Conservation (phyloP, 2,329 filamentous ascomycete genomes). For the Karstenula rhodostoma region DNA sequence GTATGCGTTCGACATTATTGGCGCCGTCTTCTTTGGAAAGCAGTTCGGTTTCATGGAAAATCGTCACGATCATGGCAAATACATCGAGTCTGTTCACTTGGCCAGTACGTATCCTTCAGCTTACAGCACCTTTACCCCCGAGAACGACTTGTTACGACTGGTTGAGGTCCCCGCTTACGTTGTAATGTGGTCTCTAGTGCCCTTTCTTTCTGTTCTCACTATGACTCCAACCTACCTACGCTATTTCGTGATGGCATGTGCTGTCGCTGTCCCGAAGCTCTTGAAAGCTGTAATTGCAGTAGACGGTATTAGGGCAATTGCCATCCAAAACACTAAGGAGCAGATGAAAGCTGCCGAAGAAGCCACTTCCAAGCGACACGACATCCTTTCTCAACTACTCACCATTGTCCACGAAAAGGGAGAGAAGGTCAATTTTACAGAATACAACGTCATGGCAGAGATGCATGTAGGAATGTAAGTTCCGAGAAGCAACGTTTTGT, state of each 20-base stretch:
- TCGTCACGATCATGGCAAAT: conserved; percentile 25
- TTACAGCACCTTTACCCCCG: background rate
- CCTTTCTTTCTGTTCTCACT: conserved; percentile 22
- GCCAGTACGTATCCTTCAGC: conserved; percentile 15
- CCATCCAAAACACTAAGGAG: conserved; percentile 19
- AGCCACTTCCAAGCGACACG: conserved; percentile 24
- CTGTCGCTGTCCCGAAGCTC: conserved; percentile 25
- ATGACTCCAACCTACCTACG: conserved; percentile 21
- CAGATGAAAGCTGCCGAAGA: conserved; percentile 18
- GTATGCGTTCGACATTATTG: conserved; percentile 33
- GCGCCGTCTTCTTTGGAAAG: conserved; percentile 25
- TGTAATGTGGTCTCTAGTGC: conserved; percentile 22
- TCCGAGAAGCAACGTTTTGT: background rate
- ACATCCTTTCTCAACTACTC: conserved; percentile 42
- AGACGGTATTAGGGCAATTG: conserved; percentile 20
- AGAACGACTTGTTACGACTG: background rate
- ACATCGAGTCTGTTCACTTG: conserved; percentile 40
- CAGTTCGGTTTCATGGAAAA: conserved; percentile 29
- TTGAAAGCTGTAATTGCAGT: conserved; percentile 29
- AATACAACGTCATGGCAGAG: conserved; percentile 37
- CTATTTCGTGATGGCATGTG: conserved; percentile 18
- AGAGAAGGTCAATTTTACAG: conserved; percentile 42
- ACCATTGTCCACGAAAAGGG: conserved; percentile 41
- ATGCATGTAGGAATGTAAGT: conserved; percentile 40
- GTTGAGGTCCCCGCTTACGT: background rate